Percentiles rank a stretch among this genome's conserved stretches.
Conservation (phyloP, 768 basidiomycete species). For the Cyclocybe cylindracea region DNA sequence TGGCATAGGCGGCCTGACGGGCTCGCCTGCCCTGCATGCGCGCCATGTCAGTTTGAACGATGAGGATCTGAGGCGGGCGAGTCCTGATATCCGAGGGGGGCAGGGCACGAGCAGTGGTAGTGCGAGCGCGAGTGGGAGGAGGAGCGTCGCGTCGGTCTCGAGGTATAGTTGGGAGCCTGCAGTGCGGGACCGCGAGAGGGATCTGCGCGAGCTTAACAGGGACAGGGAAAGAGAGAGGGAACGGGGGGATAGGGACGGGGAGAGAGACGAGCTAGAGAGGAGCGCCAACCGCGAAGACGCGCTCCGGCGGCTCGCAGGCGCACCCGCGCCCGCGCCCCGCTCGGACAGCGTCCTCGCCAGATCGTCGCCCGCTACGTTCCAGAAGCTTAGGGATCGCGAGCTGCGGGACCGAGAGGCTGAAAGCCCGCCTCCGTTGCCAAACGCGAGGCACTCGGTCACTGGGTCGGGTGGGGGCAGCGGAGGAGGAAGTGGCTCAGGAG, state of each 20-base stretch:
- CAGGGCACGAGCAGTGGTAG: constrained; percentile 9
- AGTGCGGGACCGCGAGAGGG: constrained; percentile 7
- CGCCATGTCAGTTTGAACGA: constrained; percentile 53
- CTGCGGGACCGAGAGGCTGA: constrained; percentile 23
- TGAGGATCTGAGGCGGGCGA: constrained; percentile 33
- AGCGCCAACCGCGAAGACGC: constrained; percentile 29
- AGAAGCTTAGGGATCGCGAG: constrained; percentile 28
- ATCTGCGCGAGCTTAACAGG: not conserved
- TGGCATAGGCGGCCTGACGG: constrained; percentile 40
- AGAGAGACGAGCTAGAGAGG: constrained; percentile 37
- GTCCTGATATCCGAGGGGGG: constrained; percentile 18
- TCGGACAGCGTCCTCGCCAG: constrained; percentile 36
- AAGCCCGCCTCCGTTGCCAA: constrained; percentile 19
- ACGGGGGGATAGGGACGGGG: constrained; percentile 23
- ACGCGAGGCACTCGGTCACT: constrained; percentile 3
- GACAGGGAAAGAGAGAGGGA: constrained; percentile 13
- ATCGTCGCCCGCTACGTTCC: constrained; percentile 34
- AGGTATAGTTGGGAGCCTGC: constrained; percentile 49
- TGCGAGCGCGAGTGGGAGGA: constrained; percentile 38
- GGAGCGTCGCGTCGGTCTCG: constrained; percentile 47
- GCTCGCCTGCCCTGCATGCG: no score
- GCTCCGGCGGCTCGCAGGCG: constrained; percentile 32
- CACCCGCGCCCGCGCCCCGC: constrained; percentile 8
- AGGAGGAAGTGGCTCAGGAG: not conserved
- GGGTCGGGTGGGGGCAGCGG: not conserved